A percentile compares a stretch with the other conserved stretches of the same genome.
Conservation (phyloP, 139 green algal genomes). For the Zygnema circumcarinatum region DNA sequence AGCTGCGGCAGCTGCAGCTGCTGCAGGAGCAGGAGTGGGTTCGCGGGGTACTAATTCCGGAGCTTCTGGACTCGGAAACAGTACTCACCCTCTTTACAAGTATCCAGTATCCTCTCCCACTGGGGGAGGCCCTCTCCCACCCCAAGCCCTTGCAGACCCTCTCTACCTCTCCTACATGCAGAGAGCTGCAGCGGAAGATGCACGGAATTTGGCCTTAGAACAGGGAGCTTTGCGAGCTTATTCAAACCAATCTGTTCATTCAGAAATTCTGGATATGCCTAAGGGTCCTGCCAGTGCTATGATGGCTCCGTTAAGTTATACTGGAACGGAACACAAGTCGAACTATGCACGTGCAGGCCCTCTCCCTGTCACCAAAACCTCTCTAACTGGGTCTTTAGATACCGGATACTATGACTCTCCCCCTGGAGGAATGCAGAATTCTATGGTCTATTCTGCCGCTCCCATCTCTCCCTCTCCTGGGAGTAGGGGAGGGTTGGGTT, state of each 20-base stretch:
- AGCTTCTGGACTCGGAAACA: not conserved
- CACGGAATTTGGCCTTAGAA: not conserved
- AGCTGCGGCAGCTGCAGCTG: slow-evolving; percentile 10
- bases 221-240: not conserved
- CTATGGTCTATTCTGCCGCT: slow-evolving; percentile 21
- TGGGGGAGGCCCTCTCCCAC: not conserved
- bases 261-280: slow-evolving; percentile 23
- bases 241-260: slow-evolving; percentile 3
- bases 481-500: not conserved
- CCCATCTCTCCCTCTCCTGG: not conserved
- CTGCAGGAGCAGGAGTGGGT: not conserved
- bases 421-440: slow-evolving; percentile 19
- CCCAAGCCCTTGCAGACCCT: slow-evolving; percentile 17
- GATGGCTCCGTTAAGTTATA: slow-evolving; percentile 20
- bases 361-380: not conserved
- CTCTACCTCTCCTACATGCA: slow-evolving; percentile 44
- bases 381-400: not conserved
- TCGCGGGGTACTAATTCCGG: not conserved
- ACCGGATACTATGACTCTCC: slow-evolving; percentile 38
- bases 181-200: slow-evolving; percentile 23
- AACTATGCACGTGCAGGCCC: not conserved
- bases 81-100: not conserved
- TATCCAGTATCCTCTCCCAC: not conserved
- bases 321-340: not conserved
- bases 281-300: slow-evolving; percentile 6